Conservation (phyloP, 2,329 filamentous ascomycete genomes). For the Aureobasidium sp. region DNA sequence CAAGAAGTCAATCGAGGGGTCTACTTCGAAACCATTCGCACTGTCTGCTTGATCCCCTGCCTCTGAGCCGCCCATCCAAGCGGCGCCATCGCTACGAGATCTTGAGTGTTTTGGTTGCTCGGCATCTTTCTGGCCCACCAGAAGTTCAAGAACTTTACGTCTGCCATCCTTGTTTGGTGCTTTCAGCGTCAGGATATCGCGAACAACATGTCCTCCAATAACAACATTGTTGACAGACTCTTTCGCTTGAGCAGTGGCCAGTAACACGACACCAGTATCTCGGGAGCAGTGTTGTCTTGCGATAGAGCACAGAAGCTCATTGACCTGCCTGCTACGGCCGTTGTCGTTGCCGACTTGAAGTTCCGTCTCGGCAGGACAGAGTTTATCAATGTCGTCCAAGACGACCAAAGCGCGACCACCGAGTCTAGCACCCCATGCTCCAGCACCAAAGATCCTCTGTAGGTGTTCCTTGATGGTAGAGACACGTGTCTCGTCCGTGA, state of each 20-base stretch:
- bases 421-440: slow-evolving; percentile 81
- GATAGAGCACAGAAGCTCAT: slow-evolving; percentile 75
- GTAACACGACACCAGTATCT: slow-evolving; percentile 71
- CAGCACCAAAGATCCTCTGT: slow-evolving; percentile 73
- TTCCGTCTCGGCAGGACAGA: slow-evolving; percentile 91
- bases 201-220: slow-evolving; percentile 82
- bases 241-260: slow-evolving; percentile 88
- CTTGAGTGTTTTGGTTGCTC: not conserved
- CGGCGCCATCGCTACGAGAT: slow-evolving; percentile 14
- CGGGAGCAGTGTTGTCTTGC: slow-evolving; percentile 75
- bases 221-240: slow-evolving; percentile 86
- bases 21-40: slow-evolving; percentile 59
- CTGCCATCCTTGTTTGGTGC: slow-evolving; percentile 89
- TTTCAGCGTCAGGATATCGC: slow-evolving; percentile 82
- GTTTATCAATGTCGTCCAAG: slow-evolving; percentile 83
- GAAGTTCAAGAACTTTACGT: slow-evolving; percentile 70
- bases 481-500: slow-evolving; percentile 84
- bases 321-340: slow-evolving; percentile 81
- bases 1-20: slow-evolving; percentile 74
- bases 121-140: slow-evolving; percentile 47
- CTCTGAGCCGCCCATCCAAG: slow-evolving; percentile 62
- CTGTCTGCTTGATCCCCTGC: slow-evolving; percentile 38
- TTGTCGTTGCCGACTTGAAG: slow-evolving; percentile 91
- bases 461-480: slow-evolving; percentile 87
- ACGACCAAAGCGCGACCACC: slow-evolving; percentile 79